A percentile compares a stretch with the other conserved stretches of the same genome.
These are phyloP conservation scores for Eimeria praecox DNA, from an alignment of 169 alveolate genomes.

Conservation along the genomic window DNA sequence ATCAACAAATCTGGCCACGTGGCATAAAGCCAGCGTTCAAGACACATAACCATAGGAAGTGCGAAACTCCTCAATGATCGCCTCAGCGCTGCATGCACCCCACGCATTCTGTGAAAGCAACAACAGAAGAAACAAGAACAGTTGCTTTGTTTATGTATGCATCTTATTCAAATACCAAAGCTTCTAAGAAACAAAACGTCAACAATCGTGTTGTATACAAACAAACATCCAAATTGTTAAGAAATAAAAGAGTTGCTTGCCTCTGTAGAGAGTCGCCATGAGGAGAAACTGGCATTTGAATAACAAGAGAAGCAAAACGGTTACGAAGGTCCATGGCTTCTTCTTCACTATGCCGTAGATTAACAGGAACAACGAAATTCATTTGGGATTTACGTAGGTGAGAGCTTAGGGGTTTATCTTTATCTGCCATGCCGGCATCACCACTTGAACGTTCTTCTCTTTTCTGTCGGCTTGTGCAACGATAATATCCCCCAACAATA, in stretches of 20 bases:
- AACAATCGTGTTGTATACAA: too few species aligned
- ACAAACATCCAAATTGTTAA: too few species aligned
- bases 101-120: conserved; percentile 9
- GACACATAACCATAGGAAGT: conserved; percentile 55
- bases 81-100: conserved; percentile 45
- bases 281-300: conserved; percentile 42
- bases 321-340: conserved; percentile 72
- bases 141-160: background rate
- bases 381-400: background rate
- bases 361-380: conserved; percentile 75
- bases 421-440: too few species aligned
- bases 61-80: conserved; percentile 24
- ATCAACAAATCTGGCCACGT: conserved; percentile 52
- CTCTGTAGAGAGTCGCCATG: conserved; percentile 17
- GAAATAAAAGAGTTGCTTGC: too few species aligned
- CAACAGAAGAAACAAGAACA: background rate
- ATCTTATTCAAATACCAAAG: too few species aligned
- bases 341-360: conserved; percentile 69
- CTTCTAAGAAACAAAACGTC: too few species aligned
- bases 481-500: conserved; percentile 73
- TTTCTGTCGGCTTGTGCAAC: conserved; percentile 20
- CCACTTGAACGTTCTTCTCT: background rate
- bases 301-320: conserved; percentile 60
- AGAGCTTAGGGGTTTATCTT: too few species aligned
- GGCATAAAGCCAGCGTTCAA: conserved; percentile 39